Conservation (phyloP, 306 rosid species). For the Astragalus glycyphyllos region DNA sequence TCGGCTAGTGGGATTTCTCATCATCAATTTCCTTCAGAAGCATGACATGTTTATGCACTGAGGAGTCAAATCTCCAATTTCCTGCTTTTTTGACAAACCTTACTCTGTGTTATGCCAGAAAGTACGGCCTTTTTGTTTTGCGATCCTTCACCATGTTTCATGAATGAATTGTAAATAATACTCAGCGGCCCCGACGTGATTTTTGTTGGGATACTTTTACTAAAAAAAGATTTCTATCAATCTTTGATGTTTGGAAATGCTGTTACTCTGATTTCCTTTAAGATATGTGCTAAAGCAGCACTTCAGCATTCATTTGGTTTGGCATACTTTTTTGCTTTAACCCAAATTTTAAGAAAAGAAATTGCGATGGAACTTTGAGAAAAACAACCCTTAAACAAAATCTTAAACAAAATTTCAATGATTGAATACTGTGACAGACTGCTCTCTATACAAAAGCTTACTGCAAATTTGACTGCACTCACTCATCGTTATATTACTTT, state of each 20-base stretch:
- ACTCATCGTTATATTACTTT: slow-evolving; percentile 11
- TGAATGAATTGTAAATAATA: slow-evolving; percentile 1
- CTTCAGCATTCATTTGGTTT: no score
- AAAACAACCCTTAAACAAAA: neutral
- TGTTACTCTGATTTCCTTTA: no score
- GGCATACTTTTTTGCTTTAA: no score
- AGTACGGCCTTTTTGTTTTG: neutral
- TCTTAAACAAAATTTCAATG: slow-evolving; percentile 1
- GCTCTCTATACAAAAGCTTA: slow-evolving; percentile 23
- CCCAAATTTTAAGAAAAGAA: neutral
- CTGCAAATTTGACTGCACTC: slow-evolving; percentile 41
- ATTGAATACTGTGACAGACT: slow-evolving; percentile 19
- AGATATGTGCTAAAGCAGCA: no score
- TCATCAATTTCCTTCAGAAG: no score
- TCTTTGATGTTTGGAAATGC: no score
- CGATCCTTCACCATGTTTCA: neutral
- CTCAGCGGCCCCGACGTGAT: no score
- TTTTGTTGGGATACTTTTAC: no score
- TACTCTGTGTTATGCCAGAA: neutral
- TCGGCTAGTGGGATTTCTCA: no score
- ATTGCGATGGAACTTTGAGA: slow-evolving; percentile 13
- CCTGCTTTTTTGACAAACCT: neutral
- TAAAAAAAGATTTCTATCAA: no score
- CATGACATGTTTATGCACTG: no score
- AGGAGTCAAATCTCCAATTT: neutral